Evolutionary conservation across 176 grass and related monocot genomes (phyloP).

Genomic region (Zea mays): DNA sequence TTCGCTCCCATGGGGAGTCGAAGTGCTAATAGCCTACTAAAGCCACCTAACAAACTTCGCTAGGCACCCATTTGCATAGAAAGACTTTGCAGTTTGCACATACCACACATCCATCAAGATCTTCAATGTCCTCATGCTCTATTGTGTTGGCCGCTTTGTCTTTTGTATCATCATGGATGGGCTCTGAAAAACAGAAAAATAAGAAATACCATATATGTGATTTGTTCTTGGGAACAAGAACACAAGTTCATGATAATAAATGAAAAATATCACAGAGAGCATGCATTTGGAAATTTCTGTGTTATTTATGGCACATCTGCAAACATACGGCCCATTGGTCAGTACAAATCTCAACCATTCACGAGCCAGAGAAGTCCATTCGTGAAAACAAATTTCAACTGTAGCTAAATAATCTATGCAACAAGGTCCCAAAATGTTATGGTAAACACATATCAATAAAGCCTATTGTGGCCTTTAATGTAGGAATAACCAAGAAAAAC

Average conservation of each 20-base stretch:
- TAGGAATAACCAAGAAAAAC: conserved; percentile 19
- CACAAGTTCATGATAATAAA: conserved; percentile 19
- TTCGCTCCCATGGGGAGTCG: too few relatives aligned
- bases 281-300: conserved; percentile 3
- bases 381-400: neutral
- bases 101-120: conserved; percentile 91
- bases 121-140: conserved; percentile 54
- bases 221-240: conserved; percentile 10
- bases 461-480: neutral
- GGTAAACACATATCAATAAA: neutral
- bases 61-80: neutral
- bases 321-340: neutral
- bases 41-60: too few relatives aligned
- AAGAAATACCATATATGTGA: conserved; percentile 16
- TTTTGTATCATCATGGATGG: conserved; percentile 24
- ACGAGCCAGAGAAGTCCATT: too few relatives aligned
- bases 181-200: conserved; percentile 37
- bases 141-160: conserved; percentile 20
- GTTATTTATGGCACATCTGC: conserved; percentile 1
- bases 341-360: neutral
- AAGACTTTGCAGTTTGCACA: conserved; percentile 21
- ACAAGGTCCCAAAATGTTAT: conserved; percentile 7
- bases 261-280: conserved; percentile 9
- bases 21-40: too few relatives aligned
- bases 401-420: conserved; percentile 15